Percentiles rank a stretch among this genome's conserved stretches.
phyloP scores from a whole-genome alignment of 495 filamentous ascomycete genomes.

The Chlorociboria aeruginascens region DNA sequence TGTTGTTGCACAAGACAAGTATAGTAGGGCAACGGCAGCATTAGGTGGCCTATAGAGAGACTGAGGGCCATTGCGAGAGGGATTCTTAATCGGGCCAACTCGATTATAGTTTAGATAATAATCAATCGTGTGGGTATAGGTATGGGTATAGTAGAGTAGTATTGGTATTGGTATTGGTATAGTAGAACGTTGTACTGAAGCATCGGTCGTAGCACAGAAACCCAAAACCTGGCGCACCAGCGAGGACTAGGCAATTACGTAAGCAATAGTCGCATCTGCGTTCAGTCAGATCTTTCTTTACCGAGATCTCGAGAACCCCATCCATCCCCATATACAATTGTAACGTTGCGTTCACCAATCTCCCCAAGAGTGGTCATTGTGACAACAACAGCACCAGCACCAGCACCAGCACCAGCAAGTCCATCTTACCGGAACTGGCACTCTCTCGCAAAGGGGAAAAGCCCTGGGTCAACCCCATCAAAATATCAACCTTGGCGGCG shows the following conservation, averaged over 20 bases:
- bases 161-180: no score
- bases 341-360: conserved; percentile 3
- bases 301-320: not conserved
- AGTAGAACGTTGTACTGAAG: not conserved
- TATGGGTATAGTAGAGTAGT: no score
- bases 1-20: no score
- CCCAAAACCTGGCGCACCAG: no score
- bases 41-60: no score
- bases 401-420: not conserved
- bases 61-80: no score
- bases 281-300: not conserved
- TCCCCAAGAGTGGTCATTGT: not conserved
- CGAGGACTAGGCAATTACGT: not conserved
- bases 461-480: not conserved
- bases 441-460: not conserved
- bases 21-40: no score
- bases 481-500: not conserved
- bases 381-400: not conserved
- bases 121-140: no score
- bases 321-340: not conserved
- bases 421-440: not conserved
- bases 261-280: not conserved
- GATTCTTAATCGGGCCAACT: no score
- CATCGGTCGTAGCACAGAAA: no score
- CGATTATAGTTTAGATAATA: no score